Base-by-base conservation (phyloP, 495 filamentous ascomycete genomes). In the Podospora anserina region DNA sequence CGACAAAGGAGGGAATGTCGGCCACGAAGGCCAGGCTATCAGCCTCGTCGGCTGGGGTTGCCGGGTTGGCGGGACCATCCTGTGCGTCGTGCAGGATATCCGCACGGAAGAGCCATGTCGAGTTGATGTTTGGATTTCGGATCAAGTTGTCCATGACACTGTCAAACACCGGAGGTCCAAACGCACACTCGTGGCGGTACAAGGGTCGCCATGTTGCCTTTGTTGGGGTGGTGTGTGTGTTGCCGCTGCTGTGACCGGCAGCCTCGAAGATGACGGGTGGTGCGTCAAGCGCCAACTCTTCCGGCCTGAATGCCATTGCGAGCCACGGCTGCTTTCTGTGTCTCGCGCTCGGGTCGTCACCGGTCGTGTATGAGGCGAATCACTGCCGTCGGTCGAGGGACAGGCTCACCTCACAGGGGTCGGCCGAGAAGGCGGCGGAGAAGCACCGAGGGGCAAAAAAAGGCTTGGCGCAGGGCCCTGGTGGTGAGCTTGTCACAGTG, bases 71-170 rank as follows among this genome's bases (percentile, higher is more conserved):
- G 19, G 34, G 72, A 19, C 65, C 13, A 68, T 71, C 69, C 70
- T 85, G 69, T 68, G 70, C 58, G 78, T 80, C 72, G 70, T 90
- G 83, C 28, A 92, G 82, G 59, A 97, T 92, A 78, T 97, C 93
- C 13, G 94, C 93, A 23, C 94, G 88, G 74, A 96, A 93, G 3
- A 97, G 84, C 82, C 89, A 89, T 18, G 83, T 89, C 3, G 91
- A 91, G 69, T 91, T 94, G 82, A 94, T 86, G 69, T 97, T 96
- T 7, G 94, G 93, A 76, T 97, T 96, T 60, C 82, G 82, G 71
- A 96, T 85, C 57, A 96, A 85, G 68, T 92, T 92, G 63, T 87
- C 75, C 83, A 92, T 88, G 60, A 91, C 86, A 34, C 83, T 76
- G 44, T 82, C 74, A 75, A 94, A 92, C 61, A 85, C 78, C 49